Conservation (phyloP, 768 basidiomycete genomes). For the Omphalotus guepiniiformis region DNA sequence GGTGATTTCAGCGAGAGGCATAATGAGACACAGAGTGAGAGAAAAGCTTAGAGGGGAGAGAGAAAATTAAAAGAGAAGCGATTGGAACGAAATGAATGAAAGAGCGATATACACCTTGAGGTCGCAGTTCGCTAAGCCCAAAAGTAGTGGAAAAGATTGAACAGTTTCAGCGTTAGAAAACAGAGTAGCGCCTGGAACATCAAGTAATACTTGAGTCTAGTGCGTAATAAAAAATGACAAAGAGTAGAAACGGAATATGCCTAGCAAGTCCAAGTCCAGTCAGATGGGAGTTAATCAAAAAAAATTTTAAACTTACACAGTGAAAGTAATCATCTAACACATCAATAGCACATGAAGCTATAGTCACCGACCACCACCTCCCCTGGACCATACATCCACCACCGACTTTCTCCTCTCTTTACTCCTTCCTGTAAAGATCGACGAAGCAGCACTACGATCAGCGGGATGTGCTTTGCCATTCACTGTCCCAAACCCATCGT, state of each 20-base stretch:
- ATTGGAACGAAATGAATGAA: background rate
- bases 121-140: slow-evolving; percentile 9
- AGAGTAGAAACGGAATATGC: slow-evolving; percentile 1
- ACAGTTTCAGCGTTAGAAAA: background rate
- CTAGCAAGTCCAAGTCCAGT: background rate
- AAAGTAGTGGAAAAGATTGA: background rate
- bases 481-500: slow-evolving; percentile 38
- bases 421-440: slow-evolving; percentile 27
- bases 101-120: background rate
- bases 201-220: background rate
- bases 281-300: background rate
- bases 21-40: background rate
- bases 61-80: background rate
- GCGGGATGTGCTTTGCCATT: slow-evolving; percentile 31
- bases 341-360: background rate
- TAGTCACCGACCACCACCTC: background rate
- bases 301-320: background rate
- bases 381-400: slow-evolving; percentile 34
- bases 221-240: slow-evolving; percentile 6
- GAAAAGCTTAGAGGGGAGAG: background rate
- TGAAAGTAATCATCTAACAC: background rate
- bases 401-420: slow-evolving; percentile 44
- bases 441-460: slow-evolving; percentile 36
- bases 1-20: no score
- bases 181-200: background rate